Base-by-base conservation (phyloP, 345 rosid genomes). In the Salix purpurea region DNA sequence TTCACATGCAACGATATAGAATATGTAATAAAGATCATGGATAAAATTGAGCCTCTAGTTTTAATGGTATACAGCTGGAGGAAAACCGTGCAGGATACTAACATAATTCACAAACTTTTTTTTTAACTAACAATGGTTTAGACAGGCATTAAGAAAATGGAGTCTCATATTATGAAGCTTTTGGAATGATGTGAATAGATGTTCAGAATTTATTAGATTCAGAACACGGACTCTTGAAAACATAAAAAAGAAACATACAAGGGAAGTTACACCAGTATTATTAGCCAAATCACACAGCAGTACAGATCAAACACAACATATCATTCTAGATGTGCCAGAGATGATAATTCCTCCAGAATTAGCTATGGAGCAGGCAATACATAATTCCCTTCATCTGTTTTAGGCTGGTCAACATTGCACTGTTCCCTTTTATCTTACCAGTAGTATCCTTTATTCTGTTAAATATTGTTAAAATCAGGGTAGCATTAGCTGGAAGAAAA, bases 391-490 rank as follows among this genome's bases (percentile, higher is more conserved):
- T 24, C 39, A 28, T 24, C 39, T 56, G 60, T 23, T 54, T 21
- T 72, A 68, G 26, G 26, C 40, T 40, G 19, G 32, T 36, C 8
- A 30, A 65, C 23, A 61, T 7, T 6, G 15, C 46, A 72, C 48
- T 44, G 56, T 24, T n/a, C 76, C 48, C 65, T 48, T 48, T 16
- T 48, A 28, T 58, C 67, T 62, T 71, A 65, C 50, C 50, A 76
- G 28, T 62, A 36, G 19, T 77, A 1, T 10, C 61, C 67, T 56
- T 13, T 11, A 42, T 11, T 42, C 46, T 42, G 46, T 42, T 42
- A 42, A 42, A 11, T 42, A 42, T 42, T 42, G 4, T 50, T 50
- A 50, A 18, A 50, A 50, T 50, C 58, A 50, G n/a, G 58, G 21
- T 50, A 18, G 58, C 58, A 46, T 5, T 21, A 52, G 40, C 14